A percentile compares a stretch with the other conserved stretches of the same genome.
Conservation (phyloP, 176 grass and related monocot species). For the Olyra latifolia region DNA sequence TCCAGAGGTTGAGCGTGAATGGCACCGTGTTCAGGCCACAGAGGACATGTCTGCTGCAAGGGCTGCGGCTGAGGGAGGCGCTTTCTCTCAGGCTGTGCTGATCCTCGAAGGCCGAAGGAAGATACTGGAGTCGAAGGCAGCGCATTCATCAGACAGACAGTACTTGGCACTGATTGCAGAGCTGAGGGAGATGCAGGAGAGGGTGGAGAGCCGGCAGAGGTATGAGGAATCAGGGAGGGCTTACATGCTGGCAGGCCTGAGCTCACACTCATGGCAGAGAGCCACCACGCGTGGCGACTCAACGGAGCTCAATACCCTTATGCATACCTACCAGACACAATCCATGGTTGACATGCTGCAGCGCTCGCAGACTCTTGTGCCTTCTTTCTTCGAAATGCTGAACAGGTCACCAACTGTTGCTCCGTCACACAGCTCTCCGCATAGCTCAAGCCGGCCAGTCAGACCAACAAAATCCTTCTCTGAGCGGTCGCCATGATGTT, state of each 20-base stretch:
- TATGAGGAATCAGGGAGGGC: slow-evolving; percentile 84
- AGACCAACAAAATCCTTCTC: slow-evolving; percentile 44
- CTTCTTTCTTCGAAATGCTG: slow-evolving; percentile 13
- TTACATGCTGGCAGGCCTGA: slow-evolving; percentile 74
- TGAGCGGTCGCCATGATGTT: slow-evolving; percentile 5
- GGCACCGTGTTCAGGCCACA: slow-evolving; percentile 63
- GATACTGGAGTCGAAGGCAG: slow-evolving; percentile 48
- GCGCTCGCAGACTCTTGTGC: slow-evolving; percentile 65
- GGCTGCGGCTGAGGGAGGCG: slow-evolving; percentile 56
- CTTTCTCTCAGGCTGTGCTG: slow-evolving; percentile 53
- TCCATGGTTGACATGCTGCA: slow-evolving; percentile 93
- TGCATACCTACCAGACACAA: slow-evolving; percentile 80
- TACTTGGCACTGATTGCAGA: slow-evolving; percentile 64
- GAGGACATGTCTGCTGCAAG: slow-evolving; percentile 76
- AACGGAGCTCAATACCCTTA: slow-evolving; percentile 47
- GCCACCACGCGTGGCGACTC: slow-evolving; percentile 82
- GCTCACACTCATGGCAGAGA: slow-evolving; percentile 84
- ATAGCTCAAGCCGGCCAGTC: neutral
- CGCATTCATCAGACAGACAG: slow-evolving; percentile 46
- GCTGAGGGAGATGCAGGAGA: slow-evolving; percentile 83
- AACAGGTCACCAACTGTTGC: slow-evolving; percentile 34
- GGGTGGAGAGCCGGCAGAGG: slow-evolving; percentile 66
- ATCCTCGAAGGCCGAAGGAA: slow-evolving; percentile 62
- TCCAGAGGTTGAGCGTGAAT: slow-evolving; percentile 74
- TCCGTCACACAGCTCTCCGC: slow-evolving; percentile 34